These are phyloP conservation scores for Globisporangium takayamanum DNA, from an alignment of 352 stramenopile species.

Conservation along the genomic window DNA sequence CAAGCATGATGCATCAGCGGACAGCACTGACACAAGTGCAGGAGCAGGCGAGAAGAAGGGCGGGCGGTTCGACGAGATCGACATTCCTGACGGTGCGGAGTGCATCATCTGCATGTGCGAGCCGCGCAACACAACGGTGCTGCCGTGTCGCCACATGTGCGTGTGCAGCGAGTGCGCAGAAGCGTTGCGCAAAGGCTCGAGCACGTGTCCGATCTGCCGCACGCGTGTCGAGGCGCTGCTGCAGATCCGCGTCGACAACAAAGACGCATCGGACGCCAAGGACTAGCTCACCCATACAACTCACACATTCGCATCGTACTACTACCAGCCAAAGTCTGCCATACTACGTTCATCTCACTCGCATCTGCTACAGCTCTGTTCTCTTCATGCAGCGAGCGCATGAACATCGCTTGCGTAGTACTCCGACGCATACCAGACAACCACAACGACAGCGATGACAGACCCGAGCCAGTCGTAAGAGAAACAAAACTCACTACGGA, in stretches of 20 bases:
- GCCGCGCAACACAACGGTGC: constrained; percentile 71
- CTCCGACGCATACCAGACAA: too few species aligned
- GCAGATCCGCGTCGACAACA: constrained; percentile 66
- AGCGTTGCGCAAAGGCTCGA: constrained; percentile 56
- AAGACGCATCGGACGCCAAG: constrained; percentile 23
- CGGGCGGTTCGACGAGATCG: constrained; percentile 29
- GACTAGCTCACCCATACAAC: constrained; percentile 4
- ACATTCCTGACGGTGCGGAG: constrained; percentile 71
- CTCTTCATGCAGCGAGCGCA: not conserved
- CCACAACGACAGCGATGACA: too few species aligned
- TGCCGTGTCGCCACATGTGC: constrained; percentile 86
- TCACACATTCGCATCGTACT: not conserved
- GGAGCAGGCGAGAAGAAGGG: constrained; percentile 8
- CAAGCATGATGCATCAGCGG: constrained; percentile 18
- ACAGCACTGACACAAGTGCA: constrained; percentile 3
- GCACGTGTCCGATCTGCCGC: constrained; percentile 78
- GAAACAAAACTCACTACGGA: constrained; percentile 15
- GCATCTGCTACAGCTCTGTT: not conserved
- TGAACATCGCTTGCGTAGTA: not conserved
- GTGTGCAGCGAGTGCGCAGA: constrained; percentile 79
- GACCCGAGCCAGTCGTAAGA: constrained; percentile 11
- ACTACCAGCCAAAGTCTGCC: not conserved
- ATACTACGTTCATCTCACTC: not conserved
- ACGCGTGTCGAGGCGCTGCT: constrained; percentile 68
- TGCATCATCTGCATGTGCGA: constrained; percentile 87